Conservation (phyloP, 2,329 filamentous ascomycete genomes). For the Dissoconium aciculare region DNA sequence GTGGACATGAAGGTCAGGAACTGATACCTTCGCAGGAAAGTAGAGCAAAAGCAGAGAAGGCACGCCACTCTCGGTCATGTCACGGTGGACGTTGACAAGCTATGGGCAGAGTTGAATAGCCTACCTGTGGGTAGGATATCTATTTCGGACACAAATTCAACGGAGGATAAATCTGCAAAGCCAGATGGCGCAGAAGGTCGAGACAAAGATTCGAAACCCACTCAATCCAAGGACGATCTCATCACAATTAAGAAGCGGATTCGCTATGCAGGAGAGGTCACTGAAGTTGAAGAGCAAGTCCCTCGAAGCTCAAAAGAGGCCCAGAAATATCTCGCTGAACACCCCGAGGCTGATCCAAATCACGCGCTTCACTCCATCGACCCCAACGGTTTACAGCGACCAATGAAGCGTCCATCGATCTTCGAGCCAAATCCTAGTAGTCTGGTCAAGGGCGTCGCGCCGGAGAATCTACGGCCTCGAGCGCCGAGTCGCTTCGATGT, state of each 20-base stretch:
- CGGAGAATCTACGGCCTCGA: conserved; percentile 29
- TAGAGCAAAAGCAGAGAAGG: conserved; percentile 34
- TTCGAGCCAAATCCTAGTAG: conserved; percentile 38
- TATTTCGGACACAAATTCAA: conserved; percentile 6
- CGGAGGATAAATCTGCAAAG: no score
- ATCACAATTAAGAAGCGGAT: conserved; percentile 44
- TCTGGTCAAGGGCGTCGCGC: conserved; percentile 31
- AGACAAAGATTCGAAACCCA: conserved; percentile 8
- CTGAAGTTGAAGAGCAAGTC: conserved; percentile 39
- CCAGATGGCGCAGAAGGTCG: conserved; percentile 8
- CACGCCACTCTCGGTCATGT: conserved; percentile 30
- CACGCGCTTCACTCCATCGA: conserved; percentile 17
- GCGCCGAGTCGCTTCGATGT: conserved; percentile 21
- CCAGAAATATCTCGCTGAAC: conserved; percentile 34
- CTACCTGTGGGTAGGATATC: conserved; percentile 18
- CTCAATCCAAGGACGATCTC: conserved; percentile 27
- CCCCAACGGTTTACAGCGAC: conserved; percentile 24
- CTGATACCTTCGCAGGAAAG: conserved; percentile 26
- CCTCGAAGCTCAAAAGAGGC: conserved; percentile 41
- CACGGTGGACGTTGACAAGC: conserved; percentile 40
- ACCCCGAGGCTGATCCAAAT: conserved; percentile 22
- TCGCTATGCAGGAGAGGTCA: conserved; percentile 41
- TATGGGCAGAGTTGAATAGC: conserved; percentile 40
- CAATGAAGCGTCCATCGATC: conserved; percentile 32
- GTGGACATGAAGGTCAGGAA: no score